Percentiles rank a stretch among this genome's conserved stretches.
Evolutionary conservation across 179 eudicot genomes (phyloP).

Genomic region (Spinacia oleracea): DNA sequence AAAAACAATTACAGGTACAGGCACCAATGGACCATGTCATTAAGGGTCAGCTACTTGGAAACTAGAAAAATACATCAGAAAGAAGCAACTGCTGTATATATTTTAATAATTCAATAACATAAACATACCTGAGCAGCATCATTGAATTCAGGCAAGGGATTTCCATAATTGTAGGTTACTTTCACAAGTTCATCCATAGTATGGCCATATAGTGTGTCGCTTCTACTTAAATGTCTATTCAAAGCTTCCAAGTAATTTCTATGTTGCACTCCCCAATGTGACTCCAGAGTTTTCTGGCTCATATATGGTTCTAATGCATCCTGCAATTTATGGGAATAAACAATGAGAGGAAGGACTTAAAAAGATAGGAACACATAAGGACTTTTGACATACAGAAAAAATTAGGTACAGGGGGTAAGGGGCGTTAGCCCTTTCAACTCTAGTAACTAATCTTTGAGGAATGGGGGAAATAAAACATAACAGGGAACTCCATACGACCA

Average conservation of each 20-base stretch:
- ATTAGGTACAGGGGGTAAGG: neutral
- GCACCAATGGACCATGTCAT: neutral
- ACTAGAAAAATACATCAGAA: conserved; percentile 5
- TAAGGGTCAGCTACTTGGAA: conserved; percentile 12
- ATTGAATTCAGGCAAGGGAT: conserved; percentile 81
- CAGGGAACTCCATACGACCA: neutral
- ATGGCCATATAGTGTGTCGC: conserved; percentile 71
- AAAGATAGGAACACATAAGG: neutral
- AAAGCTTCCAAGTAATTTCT: conserved; percentile 69
- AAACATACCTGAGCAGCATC: conserved; percentile 89
- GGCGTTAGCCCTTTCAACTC: neutral
- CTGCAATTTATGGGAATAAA: conserved; percentile 38
- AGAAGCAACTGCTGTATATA: neutral
- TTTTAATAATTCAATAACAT: conserved; percentile 9
- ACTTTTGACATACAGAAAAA: neutral
- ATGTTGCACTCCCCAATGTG: conserved; percentile 92
- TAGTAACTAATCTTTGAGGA: neutral
- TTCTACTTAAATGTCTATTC: conserved; percentile 65
- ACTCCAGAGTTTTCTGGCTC: conserved; percentile 74
- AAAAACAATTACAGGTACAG: neutral
- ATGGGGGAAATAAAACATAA: no score
- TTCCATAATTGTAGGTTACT: conserved; percentile 85
- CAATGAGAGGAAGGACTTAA: neutral
- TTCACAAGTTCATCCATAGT: conserved; percentile 88
- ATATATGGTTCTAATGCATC: conserved; percentile 94